Evolutionary conservation across 208 protist genomes (phyloP), one percentile per base, ranked within the genome.

Genomic region (Trypanosoma caninum): DNA sequence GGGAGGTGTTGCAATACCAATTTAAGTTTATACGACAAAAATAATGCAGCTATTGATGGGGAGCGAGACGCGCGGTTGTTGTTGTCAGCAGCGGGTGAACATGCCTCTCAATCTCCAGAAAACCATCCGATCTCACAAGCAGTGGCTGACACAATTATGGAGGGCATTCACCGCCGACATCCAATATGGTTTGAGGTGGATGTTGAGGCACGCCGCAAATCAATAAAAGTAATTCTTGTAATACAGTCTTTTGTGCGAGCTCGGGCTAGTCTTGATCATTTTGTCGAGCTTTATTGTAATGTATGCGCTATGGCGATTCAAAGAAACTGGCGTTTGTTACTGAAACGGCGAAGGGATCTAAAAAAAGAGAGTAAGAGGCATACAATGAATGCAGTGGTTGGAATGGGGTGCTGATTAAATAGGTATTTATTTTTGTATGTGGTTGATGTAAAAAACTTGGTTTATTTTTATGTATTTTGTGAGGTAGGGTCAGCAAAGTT

Each of bases 301-400:
- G 8, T 65, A 6, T 68, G 66, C 41, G 79, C 79, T 20, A 51
- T 30, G n/a, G 48, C 53, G 16, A 76, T 87, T 47, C 83, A 86
- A 55, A 50, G 65, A 20, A 51, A 35, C 3, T 78, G 72, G 72
- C 58, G 66, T 41, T 3, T 58, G 14, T 22, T 61, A 11, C 34
- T 55, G 8, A 57, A 48, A 33, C 46, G 28, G 23, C 59, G 59
- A 25, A 33, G 37, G 30, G 25, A 25, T 14, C 28, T 51, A 11
- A 27, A 61, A 3, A 40, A 22, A 10, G 4, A 1, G 25, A 61
- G 30, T n/a, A n/a, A 7, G 11, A 40, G n/a, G n/a, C 9, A 48
- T 40, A 41, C 51, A n/a, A 28, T 50, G 7, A 18, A 23, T 1
- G 9, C n/a, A 14, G 42, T 61, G 8, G 28, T 10, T 25, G 25